phyloP scores from a whole-genome alignment of 2,329 filamentous ascomycete genomes.

The Aspergillus brunneoviolaceus region DNA sequence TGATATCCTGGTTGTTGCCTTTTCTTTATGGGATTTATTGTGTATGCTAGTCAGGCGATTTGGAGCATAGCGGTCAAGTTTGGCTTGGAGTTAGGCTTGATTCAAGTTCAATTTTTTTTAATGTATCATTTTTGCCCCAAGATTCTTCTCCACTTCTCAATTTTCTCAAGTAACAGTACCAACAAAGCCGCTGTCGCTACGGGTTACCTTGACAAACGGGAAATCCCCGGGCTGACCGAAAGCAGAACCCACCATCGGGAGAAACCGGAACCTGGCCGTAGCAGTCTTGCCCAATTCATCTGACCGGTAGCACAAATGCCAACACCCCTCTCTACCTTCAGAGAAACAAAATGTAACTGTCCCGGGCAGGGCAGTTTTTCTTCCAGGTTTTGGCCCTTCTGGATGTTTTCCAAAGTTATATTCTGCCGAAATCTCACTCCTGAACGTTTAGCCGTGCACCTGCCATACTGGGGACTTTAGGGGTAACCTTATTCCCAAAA shows the following conservation, averaged over 20 bases:
- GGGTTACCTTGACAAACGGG: neutral
- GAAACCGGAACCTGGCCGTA: neutral
- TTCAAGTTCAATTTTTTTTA: neutral
- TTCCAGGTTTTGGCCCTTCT: too few relatives aligned
- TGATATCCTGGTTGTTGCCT: conserved; percentile 4
- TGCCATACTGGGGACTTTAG: neutral
- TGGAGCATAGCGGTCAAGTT: neutral
- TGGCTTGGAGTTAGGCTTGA: neutral
- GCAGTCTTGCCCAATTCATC: neutral
- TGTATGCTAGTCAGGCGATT: neutral
- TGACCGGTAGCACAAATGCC: neutral
- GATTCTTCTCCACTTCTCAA: too few relatives aligned
- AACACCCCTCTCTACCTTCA: too few relatives aligned
- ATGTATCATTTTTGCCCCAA: too few relatives aligned
- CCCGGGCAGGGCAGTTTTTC: too few relatives aligned
- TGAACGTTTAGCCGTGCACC: too few relatives aligned
- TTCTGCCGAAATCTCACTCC: neutral
- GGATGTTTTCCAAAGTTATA: too few relatives aligned
- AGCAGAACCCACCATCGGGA: neutral
- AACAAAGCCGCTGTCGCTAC: neutral
- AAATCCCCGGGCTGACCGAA: too few relatives aligned
- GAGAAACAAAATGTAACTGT: too few relatives aligned
- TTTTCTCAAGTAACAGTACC: neutral
- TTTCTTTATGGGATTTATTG: neutral
- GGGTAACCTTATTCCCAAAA: neutral